Evolutionary conservation across 176 grass and related monocot genomes (phyloP).

Genomic region (Ensete glaucum): DNA sequence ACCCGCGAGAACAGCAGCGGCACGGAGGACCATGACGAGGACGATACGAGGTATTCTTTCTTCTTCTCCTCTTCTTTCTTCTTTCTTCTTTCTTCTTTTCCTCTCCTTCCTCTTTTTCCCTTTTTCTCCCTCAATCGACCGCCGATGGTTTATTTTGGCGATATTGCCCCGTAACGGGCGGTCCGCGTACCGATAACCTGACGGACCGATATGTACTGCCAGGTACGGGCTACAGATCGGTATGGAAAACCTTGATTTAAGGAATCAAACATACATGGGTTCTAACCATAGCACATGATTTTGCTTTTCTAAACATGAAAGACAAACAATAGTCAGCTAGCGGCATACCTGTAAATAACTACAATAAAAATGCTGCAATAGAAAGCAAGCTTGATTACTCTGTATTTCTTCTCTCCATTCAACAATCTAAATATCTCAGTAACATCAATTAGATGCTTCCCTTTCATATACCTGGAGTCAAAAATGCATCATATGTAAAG

Average conservation of each 20-base stretch:
- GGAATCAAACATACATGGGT: background rate
- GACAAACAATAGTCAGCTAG: background rate
- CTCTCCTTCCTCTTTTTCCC: too few relatives aligned
- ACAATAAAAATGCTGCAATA: conserved; percentile 88
- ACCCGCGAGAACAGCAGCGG: too few relatives aligned
- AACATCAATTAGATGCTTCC: conserved; percentile 81
- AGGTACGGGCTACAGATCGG: too few relatives aligned
- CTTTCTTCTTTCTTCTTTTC: too few relatives aligned
- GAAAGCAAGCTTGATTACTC: conserved; percentile 79
- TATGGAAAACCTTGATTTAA: background rate
- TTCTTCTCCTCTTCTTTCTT: too few relatives aligned
- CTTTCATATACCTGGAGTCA: conserved; percentile 51
- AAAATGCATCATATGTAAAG: background rate
- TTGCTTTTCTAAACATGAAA: conserved; percentile 9
- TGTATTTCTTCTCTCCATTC: conserved; percentile 76
- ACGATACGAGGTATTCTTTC: too few relatives aligned
- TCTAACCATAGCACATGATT: conserved; percentile 11
- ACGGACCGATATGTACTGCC: too few relatives aligned
- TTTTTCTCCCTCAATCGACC: too few relatives aligned
- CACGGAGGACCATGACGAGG: too few relatives aligned
- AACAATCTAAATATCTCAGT: conserved; percentile 80
- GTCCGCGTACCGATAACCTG: too few relatives aligned
- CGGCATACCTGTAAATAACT: conserved; percentile 80
- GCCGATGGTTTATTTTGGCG: too few relatives aligned
- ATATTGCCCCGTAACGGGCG: too few relatives aligned